Percentiles rank a stretch among this genome's conserved stretches.
These are phyloP conservation scores for Sclerospora graminicola DNA, from an alignment of 352 stramenopile species.

Conservation along the genomic window DNA sequence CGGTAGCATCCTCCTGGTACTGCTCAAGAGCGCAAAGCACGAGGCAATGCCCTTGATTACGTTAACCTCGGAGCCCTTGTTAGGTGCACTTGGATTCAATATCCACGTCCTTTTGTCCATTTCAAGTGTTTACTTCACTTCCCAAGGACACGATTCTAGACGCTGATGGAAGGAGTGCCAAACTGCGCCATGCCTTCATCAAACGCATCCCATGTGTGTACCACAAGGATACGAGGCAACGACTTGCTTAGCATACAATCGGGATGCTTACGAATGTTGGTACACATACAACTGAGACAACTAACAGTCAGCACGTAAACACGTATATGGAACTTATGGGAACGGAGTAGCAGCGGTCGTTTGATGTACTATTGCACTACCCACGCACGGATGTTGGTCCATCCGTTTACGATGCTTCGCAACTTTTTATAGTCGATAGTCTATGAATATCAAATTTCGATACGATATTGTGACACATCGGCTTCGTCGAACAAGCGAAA, in stretches of 20 bases:
- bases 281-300: too few relatives aligned
- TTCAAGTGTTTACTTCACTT: slow-evolving; percentile 34
- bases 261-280: slow-evolving; percentile 55
- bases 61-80: slow-evolving; percentile 63
- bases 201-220: slow-evolving; percentile 65
- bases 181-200: slow-evolving; percentile 48
- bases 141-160: slow-evolving; percentile 51
- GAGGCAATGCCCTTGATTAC: slow-evolving; percentile 47
- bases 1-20: slow-evolving; percentile 31
- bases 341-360: too few relatives aligned
- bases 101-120: slow-evolving; percentile 66
- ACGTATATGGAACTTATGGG: too few relatives aligned
- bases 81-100: slow-evolving; percentile 63
- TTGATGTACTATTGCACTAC: too few relatives aligned
- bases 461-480: too few relatives aligned
- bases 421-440: too few relatives aligned
- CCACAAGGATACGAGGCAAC: slow-evolving; percentile 41
- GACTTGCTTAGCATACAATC: slow-evolving; percentile 33
- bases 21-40: slow-evolving; percentile 44
- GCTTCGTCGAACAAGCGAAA: too few relatives aligned
- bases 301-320: too few relatives aligned
- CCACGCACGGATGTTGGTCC: too few relatives aligned
- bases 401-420: too few relatives aligned
- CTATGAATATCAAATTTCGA: too few relatives aligned
- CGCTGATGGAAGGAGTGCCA: too few relatives aligned